These are phyloP conservation scores for Clavispora santaluciae DNA, from an alignment of 805 yeast genomes.

Conservation along the genomic window DNA sequence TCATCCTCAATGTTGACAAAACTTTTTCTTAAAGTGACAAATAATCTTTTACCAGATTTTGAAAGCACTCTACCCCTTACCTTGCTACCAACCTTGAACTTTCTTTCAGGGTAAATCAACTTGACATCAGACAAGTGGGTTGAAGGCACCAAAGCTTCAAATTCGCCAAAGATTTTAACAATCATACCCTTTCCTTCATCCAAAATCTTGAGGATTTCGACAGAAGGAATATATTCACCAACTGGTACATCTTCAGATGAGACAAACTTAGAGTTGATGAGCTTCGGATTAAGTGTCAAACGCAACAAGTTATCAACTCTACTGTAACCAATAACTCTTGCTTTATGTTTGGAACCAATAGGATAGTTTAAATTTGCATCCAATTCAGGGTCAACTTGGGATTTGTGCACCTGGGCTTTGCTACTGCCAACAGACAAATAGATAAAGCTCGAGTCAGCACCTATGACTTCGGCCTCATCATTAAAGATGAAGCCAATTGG, in stretches of 20 bases:
- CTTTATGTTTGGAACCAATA: constrained; percentile 63
- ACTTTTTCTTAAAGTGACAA: constrained; percentile 77
- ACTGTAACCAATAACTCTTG: constrained; percentile 73
- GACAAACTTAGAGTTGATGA: constrained; percentile 61
- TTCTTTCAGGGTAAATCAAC: constrained; percentile 85
- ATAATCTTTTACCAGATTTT: constrained; percentile 45
- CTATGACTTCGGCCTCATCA: constrained; percentile 56
- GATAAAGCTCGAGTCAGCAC: constrained; percentile 53
- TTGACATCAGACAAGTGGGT: constrained; percentile 79
- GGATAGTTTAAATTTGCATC: constrained; percentile 46
- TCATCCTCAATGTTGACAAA: constrained; percentile 64
- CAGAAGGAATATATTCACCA: constrained; percentile 59
- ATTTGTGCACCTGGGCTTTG: constrained; percentile 73
- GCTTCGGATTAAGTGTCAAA: constrained; percentile 63
- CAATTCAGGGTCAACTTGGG: constrained; percentile 54
- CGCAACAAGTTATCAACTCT: constrained; percentile 60
- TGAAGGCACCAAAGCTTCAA: constrained; percentile 70
- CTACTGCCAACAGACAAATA: constrained; percentile 55
- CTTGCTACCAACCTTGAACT: constrained; percentile 78
- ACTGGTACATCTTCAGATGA: constrained; percentile 67
- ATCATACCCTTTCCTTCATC: constrained; percentile 60
- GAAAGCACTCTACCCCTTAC: constrained; percentile 70
- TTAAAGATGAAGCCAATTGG: constrained; percentile 67
- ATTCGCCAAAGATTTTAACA: constrained; percentile 60
- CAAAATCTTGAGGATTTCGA: constrained; percentile 50